Evolutionary conservation across 768 basidiomycete genomes (phyloP).

Genomic region (Harrya chromipes): DNA sequence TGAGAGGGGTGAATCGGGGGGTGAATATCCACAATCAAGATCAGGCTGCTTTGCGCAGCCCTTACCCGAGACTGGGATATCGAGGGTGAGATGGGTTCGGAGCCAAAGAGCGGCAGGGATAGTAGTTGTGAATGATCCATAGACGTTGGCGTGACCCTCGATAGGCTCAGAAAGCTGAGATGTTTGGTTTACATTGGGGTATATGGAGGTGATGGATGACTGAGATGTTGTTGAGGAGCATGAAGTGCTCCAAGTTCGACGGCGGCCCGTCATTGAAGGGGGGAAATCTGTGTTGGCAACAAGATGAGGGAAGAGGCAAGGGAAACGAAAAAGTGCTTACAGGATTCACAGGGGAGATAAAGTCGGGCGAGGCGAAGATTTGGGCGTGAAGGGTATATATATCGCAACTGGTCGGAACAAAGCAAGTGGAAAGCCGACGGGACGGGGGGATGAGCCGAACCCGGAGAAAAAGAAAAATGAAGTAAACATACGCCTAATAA

Average conservation of each 20-base stretch:
- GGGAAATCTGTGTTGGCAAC: not conserved
- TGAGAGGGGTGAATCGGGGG: constrained; percentile 29
- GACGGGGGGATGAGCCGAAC: too few relatives aligned
- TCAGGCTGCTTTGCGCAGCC: constrained; percentile 1
- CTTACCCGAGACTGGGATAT: constrained; percentile 15
- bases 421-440: too few relatives aligned
- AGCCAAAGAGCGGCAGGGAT: constrained; percentile 33
- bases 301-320: not conserved
- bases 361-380: too few relatives aligned
- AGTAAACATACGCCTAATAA: not conserved
- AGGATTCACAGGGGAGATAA: not conserved
- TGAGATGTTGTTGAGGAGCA: constrained; percentile 23
- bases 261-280: constrained; percentile 2
- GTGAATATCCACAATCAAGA: constrained; percentile 16
- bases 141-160: constrained; percentile 25
- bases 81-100: constrained; percentile 15
- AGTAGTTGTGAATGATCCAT: constrained; percentile 42
- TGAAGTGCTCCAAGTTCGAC: constrained; percentile 21
- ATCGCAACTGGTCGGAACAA: too few relatives aligned
- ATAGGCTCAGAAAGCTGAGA: constrained; percentile 23
- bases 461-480: too few relatives aligned
- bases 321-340: not conserved
- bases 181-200: constrained; percentile 18
- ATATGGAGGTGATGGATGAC: constrained; percentile 25
- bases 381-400: too few relatives aligned